Evolutionary conservation across 2,329 filamentous ascomycete species (phyloP), one percentile per base, ranked within the genome.

Genomic region (Cladophialophora chaetospira): DNA sequence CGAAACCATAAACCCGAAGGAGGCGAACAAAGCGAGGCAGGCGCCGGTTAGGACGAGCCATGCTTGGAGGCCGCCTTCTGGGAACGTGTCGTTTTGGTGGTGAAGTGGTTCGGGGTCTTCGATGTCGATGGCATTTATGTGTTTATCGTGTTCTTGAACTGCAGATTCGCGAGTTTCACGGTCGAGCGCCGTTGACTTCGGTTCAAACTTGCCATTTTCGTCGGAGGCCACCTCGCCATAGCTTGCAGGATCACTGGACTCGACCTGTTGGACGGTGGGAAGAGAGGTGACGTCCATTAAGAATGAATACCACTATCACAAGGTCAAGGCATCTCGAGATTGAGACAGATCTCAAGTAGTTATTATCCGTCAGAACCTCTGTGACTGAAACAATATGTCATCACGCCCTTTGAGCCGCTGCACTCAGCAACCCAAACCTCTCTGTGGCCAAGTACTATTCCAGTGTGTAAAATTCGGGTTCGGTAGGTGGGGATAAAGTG

Each of bases 1-100:
- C 57, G 66, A 74, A 45, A 75, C 71, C 70, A 79, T 78, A 45
- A 80, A 77, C 1, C 78, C 78, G 60, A 75, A 75, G 1, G 72
- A 74, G 2, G 71, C 69, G 45, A 73, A 71, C 62, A 75, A 69
- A 13, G 71, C 64, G 17, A 74, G 48, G 31, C 65, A 68, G 10
- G 72, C 69, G 3, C 73, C 72, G 1, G 70, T 21, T 1, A 74
- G 55, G 28, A 70, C 71, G 4, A 63, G 63, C 70, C 70, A 73
- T 46, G 69, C 71, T 11, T 70, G 65, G 3, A 65, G 58, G 10
- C 71, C 69, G 4, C 71, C 72, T 48, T 74, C 71, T 2, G 70
- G 70, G 38, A 63, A 63, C 17, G 40, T 36, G 36, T 62, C 54
- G 35, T 45, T 28, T n/a, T 43, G 38, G n/a, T 25, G 15, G 19